A percentile compares a stretch with the other conserved stretches of the same genome.
Evolutionary conservation across 2,329 filamentous ascomycete species (phyloP).

Genomic region (Helminthosporium solani): DNA sequence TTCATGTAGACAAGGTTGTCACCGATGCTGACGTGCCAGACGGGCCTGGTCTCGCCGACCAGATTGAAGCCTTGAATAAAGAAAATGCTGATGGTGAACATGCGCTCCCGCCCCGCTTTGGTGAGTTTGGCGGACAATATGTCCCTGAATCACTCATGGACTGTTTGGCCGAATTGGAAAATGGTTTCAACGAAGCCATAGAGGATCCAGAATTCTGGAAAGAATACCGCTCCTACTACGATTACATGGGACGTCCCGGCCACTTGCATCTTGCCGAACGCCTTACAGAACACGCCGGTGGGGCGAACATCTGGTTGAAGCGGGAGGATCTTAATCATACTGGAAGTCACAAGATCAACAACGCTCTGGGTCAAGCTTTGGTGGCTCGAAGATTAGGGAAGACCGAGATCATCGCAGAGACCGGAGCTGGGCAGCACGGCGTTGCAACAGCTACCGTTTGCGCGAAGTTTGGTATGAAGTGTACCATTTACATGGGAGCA

Average conservation of each 20-base stretch:
- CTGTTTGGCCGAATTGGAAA: conserved; percentile 85
- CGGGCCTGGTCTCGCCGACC: conserved; percentile 73
- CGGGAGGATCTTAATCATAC: conserved; percentile 97
- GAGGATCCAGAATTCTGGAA: conserved; percentile 94
- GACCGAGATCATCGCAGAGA: conserved; percentile 96
- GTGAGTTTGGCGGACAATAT: conserved; percentile 95
- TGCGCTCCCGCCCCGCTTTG: conserved; percentile 81
- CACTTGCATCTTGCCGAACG: conserved; percentile 87
- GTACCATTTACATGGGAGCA: conserved; percentile 96
- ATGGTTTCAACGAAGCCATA: conserved; percentile 82
- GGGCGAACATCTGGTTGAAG: conserved; percentile 97
- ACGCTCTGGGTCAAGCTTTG: conserved; percentile 89
- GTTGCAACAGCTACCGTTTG: conserved; percentile 97
- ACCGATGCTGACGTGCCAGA: conserved; percentile 56
- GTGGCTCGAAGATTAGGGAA: conserved; percentile 85
- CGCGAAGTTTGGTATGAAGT: conserved; percentile 97
- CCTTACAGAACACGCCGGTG: conserved; percentile 83
- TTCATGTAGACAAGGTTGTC: conserved; percentile 70
- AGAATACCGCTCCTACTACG: conserved; percentile 92
- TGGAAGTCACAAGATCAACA: conserved; percentile 99
- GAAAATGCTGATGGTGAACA: conserved; percentile 43
- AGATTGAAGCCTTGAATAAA: conserved; percentile 78
- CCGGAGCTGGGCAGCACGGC: conserved; percentile 94
- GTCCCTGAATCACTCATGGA: conserved; percentile 98
- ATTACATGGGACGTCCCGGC: conserved; percentile 94